These are phyloP conservation scores for Pseudogymnoascus sp. DNA, from an alignment of 2,329 filamentous ascomycete species.

Conservation along the genomic window DNA sequence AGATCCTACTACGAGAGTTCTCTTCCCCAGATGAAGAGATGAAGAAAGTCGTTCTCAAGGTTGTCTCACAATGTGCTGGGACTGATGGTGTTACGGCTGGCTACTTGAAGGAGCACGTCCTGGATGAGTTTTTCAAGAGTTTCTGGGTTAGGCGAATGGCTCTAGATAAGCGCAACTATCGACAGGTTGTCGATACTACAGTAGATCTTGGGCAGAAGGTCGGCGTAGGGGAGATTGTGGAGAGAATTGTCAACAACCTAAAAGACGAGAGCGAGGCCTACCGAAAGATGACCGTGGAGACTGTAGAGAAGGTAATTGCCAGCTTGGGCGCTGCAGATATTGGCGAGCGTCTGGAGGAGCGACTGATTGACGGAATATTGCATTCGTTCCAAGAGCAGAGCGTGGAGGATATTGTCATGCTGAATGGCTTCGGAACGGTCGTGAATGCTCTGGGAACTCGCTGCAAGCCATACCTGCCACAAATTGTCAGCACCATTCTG, in stretches of 20 bases:
- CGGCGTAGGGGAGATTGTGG: constrained; percentile 90
- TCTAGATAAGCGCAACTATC: constrained; percentile 92
- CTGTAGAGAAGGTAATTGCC: constrained; percentile 90
- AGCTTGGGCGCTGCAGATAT: constrained; percentile 91
- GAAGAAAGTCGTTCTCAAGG: constrained; percentile 98
- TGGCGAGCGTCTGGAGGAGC: constrained; percentile 82
- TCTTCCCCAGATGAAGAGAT: constrained; percentile 97
- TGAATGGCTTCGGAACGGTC: constrained; percentile 96
- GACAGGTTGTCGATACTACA: constrained; percentile 95
- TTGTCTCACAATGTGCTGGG: constrained; percentile 88
- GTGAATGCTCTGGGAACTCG: constrained; percentile 89
- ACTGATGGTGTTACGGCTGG: constrained; percentile 91
- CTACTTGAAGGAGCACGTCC: constrained; percentile 89
- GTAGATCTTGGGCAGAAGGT: constrained; percentile 96
- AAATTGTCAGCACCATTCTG: constrained; percentile 93
- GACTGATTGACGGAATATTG: constrained; percentile 88
- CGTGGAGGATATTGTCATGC: constrained; percentile 88
- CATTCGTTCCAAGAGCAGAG: constrained; percentile 97
- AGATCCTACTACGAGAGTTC: constrained; percentile 91
- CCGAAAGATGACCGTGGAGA: constrained; percentile 98
- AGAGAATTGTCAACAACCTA: constrained; percentile 85
- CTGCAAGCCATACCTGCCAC: constrained; percentile 92
- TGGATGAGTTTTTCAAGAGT: constrained; percentile 95
- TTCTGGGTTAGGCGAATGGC: constrained; percentile 99
- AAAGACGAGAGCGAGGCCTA: constrained; percentile 98